These are phyloP conservation scores for Metarhizium rileyi DNA, from an alignment of 2,329 filamentous ascomycete genomes.

Conservation along the genomic window DNA sequence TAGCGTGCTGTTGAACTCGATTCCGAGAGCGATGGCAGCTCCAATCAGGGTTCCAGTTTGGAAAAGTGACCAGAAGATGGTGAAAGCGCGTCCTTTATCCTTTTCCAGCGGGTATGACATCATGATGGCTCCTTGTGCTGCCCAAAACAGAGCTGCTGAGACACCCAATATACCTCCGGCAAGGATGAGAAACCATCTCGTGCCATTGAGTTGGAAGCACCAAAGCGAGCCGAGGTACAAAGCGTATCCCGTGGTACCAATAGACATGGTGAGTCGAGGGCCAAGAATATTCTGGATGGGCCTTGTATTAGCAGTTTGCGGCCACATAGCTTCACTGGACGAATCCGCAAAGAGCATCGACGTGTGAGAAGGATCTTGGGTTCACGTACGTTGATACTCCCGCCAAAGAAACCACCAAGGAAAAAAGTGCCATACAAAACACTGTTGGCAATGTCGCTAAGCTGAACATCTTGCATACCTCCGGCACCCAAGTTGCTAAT, in stretches of 20 bases:
- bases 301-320: neutral
- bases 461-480: constrained; percentile 18
- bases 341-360: neutral
- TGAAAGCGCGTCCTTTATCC: constrained; percentile 79
- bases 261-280: constrained; percentile 2
- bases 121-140: constrained; percentile 75
- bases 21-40: constrained; percentile 17
- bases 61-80: constrained; percentile 91
- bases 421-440: constrained; percentile 6
- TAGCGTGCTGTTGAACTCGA: constrained; percentile 5
- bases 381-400: constrained; percentile 5
- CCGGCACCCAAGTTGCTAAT: constrained; percentile 51
- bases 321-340: neutral
- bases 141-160: constrained; percentile 72
- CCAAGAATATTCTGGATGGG: constrained; percentile 4
- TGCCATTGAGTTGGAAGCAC: constrained; percentile 5
- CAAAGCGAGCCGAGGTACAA: constrained; percentile 8
- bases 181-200: constrained; percentile 36
- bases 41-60: constrained; percentile 85
- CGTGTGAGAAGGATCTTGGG: neutral
- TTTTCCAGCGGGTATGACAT: constrained; percentile 79
- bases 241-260: constrained; percentile 5
- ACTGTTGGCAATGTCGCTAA: constrained; percentile 39
- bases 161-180: constrained; percentile 66
- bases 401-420: constrained; percentile 6